phyloP scores from a whole-genome alignment of 164 flowering plant genomes.

The Amborella trichopoda region DNA sequence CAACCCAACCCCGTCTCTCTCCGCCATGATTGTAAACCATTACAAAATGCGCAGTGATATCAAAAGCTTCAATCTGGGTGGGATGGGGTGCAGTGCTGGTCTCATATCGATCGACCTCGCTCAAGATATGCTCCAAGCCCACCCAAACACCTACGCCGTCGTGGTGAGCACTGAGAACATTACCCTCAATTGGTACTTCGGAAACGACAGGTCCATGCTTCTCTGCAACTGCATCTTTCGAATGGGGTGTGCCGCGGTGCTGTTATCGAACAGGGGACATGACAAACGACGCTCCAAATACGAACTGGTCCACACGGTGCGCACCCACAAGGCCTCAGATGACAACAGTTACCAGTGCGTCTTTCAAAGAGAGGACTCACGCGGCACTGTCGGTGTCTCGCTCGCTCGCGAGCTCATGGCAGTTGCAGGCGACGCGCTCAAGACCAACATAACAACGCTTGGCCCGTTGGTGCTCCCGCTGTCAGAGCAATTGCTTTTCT shows the following conservation, averaged over 20 bases:
- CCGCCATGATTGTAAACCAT: conserved; percentile 78
- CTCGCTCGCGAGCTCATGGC: conserved; percentile 74
- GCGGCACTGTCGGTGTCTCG: conserved; percentile 54
- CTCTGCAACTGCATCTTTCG: conserved; percentile 80
- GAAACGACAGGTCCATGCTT: conserved; percentile 75
- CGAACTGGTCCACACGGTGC: conserved; percentile 55
- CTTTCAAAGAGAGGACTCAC: conserved; percentile 61
- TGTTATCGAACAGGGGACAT: conserved; percentile 42
- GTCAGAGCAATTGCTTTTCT: conserved; percentile 62
- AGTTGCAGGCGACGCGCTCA: conserved; percentile 77
- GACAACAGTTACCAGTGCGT: conserved; percentile 56
- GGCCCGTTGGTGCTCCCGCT: conserved; percentile 70
- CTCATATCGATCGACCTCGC: conserved; percentile 71
- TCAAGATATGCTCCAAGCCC: conserved; percentile 46
- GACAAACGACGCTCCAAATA: conserved; percentile 56
- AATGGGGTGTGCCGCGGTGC: conserved; percentile 89
- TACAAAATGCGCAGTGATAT: conserved; percentile 63
- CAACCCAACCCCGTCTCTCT: conserved; percentile 80
- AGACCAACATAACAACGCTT: conserved; percentile 69
- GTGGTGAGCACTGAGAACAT: conserved; percentile 80
- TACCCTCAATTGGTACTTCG: conserved; percentile 75
- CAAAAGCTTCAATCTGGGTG: conserved; percentile 72
- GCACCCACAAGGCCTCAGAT: conserved; percentile 73
- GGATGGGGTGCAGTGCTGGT: conserved; percentile 95
- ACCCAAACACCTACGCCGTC: conserved; percentile 49